Evolutionary conservation across 1,284 basidiomycete species (phyloP).

Genomic region (Termitomyces sp.): DNA sequence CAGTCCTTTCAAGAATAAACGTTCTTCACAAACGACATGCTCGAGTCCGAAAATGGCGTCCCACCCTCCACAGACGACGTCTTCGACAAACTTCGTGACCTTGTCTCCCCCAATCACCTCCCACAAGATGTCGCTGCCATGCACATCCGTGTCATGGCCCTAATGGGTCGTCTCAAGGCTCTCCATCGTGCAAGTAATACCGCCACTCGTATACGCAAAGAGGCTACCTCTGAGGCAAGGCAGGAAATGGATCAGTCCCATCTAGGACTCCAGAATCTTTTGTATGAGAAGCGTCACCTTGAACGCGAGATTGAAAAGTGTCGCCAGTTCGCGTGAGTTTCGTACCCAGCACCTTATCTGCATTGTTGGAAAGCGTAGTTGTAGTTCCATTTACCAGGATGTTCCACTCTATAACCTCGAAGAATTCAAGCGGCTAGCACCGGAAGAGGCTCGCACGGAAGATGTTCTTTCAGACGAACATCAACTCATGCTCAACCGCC

Average conservation of each 20-base stretch:
- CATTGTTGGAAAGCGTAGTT: slow-evolving; percentile 8
- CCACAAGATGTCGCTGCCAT: slow-evolving; percentile 46
- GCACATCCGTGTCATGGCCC: slow-evolving; percentile 61
- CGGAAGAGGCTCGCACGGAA: slow-evolving; percentile 56
- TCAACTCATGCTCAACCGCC: slow-evolving; percentile 75
- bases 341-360: not conserved
- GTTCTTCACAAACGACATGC: slow-evolving; percentile 5
- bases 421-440: slow-evolving; percentile 61
- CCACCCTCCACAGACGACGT: slow-evolving; percentile 41
- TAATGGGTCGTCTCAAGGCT: slow-evolving; percentile 70
- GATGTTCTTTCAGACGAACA: slow-evolving; percentile 63
- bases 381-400: slow-evolving; percentile 79
- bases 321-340: slow-evolving; percentile 74
- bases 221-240: slow-evolving; percentile 66
- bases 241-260: slow-evolving; percentile 81
- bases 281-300: slow-evolving; percentile 79
- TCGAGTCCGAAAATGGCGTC: slow-evolving; percentile 10
- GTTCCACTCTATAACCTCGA: slow-evolving; percentile 63
- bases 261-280: slow-evolving; percentile 73
- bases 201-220: slow-evolving; percentile 62
- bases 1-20: not conserved
- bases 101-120: slow-evolving; percentile 43
- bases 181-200: slow-evolving; percentile 70
- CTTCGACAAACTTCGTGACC: slow-evolving; percentile 55
- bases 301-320: slow-evolving; percentile 85